Evolutionary conservation across 2,329 filamentous ascomycete genomes (phyloP), one percentile per base, ranked within the genome.

Genomic region (Ambrosiella cleistominuta): DNA sequence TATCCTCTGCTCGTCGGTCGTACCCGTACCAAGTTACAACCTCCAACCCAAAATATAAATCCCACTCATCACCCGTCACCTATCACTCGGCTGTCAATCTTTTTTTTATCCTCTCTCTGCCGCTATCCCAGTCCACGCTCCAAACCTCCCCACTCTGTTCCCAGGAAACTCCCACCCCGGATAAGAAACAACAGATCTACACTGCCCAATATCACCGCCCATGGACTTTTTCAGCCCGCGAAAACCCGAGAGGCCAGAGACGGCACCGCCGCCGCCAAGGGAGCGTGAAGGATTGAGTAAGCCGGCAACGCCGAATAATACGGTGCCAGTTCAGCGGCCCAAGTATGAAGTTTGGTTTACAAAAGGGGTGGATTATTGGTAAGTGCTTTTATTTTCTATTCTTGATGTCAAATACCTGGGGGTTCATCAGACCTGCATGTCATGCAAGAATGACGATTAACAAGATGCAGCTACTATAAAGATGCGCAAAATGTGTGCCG

Each of bases 401-500:
- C 2, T n/a, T 17, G 8, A 8, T 15, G 2, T 6, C 19, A 3
- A 8, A 2, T 17, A 47, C n/a, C n/a, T 15, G 6, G 11, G 9
- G 19, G 57, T 17, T 35, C 6, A 51, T 15, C 19, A 9, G 11
- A n/a, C 39, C 11, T n/a, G 39, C 39, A 42, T 12, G 11, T 42
- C 11, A 42, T 42, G 39, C n/a, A 12, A 12, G 47, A 51, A 27
- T 11, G 19, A 11, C 6, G 13, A 15, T 36, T 19, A 37, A 11
- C 17, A 11, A 35, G 2, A 12, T 35, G 17, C 17, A 60, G 58
- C 8, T 60, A 60, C 36, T 60, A 60, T 42, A 60, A 57, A 13
- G 19, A 37, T 15, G 58, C 55, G 2, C 58, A 60, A 36, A 45
- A 53, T 13, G 49, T 54, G 17, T 54, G 54, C 49, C 56, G 45